Base-by-base conservation (phyloP, 352 stramenopile genomes). In the Phytophthora pseudosyringae region DNA sequence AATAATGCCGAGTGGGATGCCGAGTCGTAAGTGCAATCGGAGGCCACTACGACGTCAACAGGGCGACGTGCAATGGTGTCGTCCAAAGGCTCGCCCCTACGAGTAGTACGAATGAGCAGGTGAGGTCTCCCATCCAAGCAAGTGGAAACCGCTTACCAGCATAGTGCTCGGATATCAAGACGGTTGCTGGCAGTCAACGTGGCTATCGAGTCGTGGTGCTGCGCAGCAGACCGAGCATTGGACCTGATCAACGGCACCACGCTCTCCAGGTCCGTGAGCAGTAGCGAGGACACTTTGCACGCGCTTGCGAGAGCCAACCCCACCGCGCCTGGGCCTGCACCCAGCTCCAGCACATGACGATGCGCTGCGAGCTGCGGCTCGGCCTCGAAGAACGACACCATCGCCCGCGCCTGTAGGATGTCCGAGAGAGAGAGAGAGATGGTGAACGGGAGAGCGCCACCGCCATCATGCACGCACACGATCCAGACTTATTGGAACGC, bases 1-100 rank as follows among this genome's bases (percentile, higher is more conserved):
- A 83, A 46, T 25, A 93, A 55, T 12, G 71, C 59, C 1, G 56
- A 57, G 53, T 84, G 85, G 13, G 73, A 57, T 10, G 43, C 54
- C 1, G 73, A 69, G 8, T 93, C 84, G 55, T 93, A 93, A 36
- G 91, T 57, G 18, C 84, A 93, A 54, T 93, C 84, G 12, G 84
- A 90, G 48, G 75, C 47, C 18, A 71, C 41, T 3, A 75, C 43
- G 4, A 71, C 57, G 18, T 71, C 57, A 12, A 67, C 26, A 16
- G 21, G 29, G 15, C 46, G 45, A 39, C 25, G 15, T 29, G 32
- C 53, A 44, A 61, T 58, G 26, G 55, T 40, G 11, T 41, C 35
- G 6, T 51, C 32, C 25, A 67, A 53, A 47, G 45, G 46, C 29
- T 71, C 56, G 5, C 64, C 64, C 64, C 64, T 71, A 39, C 15